Conservation (phyloP, 1,139 yeast genomes). For the Oligophagozyma castellii region DNA sequence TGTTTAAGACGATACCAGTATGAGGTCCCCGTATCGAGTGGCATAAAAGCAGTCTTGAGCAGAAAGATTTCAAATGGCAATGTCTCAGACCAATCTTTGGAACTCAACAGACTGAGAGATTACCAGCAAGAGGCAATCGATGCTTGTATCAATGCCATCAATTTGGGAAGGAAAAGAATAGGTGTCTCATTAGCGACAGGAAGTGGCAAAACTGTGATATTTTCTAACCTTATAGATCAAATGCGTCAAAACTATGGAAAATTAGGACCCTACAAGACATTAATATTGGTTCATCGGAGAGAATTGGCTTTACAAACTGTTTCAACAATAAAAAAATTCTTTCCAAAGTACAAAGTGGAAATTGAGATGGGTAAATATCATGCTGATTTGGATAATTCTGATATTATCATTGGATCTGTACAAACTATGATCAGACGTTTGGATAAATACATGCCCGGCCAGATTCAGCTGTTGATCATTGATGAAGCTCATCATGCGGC, state of each 20-base stretch:
- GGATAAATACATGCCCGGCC: slow-evolving; percentile 37
- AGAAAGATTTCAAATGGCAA: too few species aligned
- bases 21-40: too few species aligned
- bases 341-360: slow-evolving; percentile 44
- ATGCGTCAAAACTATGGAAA: slow-evolving; percentile 24
- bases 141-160: slow-evolving; percentile 38
- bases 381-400: slow-evolving; percentile 29
- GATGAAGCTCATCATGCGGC: slow-evolving; percentile 95
- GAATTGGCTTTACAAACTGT: slow-evolving; percentile 70
- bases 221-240: slow-evolving; percentile 46
- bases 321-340: slow-evolving; percentile 31
- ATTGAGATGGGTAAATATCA: slow-evolving; percentile 52
- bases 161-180: slow-evolving; percentile 38
- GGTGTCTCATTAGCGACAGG: slow-evolving; percentile 91
- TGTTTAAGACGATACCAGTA: too few species aligned
- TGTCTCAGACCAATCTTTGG: not conserved
- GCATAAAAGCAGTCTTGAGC: too few species aligned
- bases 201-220: slow-evolving; percentile 86
- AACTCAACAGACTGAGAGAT: slow-evolving; percentile 28
- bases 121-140: slow-evolving; percentile 66
- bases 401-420: slow-evolving; percentile 68
- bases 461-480: slow-evolving; percentile 52
- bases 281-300: slow-evolving; percentile 69
- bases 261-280: slow-evolving; percentile 27
- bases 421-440: slow-evolving; percentile 52